A percentile compares a stretch with the other conserved stretches of the same genome.
These are phyloP conservation scores for Oxyria digyna DNA, from an alignment of 148 eudicot species.

Conservation along the genomic window DNA sequence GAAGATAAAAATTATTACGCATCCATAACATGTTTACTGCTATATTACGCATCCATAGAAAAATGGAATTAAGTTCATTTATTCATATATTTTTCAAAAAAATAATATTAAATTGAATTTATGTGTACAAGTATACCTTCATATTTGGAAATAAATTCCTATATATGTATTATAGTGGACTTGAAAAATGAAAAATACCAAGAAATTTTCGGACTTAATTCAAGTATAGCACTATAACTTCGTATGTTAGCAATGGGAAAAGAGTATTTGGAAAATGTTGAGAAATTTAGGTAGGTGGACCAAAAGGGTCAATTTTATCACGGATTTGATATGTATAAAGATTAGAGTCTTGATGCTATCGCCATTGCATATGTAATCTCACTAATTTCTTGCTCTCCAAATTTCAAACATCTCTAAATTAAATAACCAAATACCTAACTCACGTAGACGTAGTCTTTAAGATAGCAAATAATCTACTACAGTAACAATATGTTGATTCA, in stretches of 20 bases:
- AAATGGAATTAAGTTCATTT: too few relatives aligned
- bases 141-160: too few relatives aligned
- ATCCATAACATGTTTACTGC: too few relatives aligned
- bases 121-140: too few relatives aligned
- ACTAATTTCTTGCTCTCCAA: background rate
- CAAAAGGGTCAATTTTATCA: background rate
- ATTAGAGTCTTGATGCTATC: background rate
- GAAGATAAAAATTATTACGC: too few relatives aligned
- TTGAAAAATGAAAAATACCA: background rate
- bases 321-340: too few relatives aligned
- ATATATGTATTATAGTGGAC: too few relatives aligned
- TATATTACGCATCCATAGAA: too few relatives aligned
- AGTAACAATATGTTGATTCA: too few relatives aligned
- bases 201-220: background rate
- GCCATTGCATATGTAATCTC: background rate
- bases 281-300: background rate
- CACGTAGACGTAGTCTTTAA: background rate
- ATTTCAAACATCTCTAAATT: background rate
- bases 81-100: too few relatives aligned
- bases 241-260: background rate
- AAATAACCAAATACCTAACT: background rate
- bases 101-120: too few relatives aligned
- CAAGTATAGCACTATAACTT: background rate
- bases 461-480: too few relatives aligned
- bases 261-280: background rate